Evolutionary conservation across 2,329 filamentous ascomycete species (phyloP).

Genomic region (Talaromyces pinophilus): DNA sequence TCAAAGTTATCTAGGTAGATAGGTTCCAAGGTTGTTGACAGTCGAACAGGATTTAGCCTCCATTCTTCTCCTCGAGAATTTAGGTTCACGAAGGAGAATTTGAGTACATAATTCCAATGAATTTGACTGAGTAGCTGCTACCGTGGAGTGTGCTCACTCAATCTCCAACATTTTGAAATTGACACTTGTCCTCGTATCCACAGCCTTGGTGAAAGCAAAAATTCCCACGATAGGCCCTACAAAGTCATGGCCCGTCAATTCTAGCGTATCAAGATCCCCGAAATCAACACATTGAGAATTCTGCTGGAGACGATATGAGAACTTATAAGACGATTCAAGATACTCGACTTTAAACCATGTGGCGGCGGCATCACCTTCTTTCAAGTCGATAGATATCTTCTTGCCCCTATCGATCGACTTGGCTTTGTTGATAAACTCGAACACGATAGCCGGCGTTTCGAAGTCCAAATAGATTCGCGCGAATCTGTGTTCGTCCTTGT

Average conservation of each 20-base stretch:
- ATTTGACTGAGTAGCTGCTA: not conserved
- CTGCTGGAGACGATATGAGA: constrained; percentile 12
- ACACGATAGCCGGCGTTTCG: constrained; percentile 5
- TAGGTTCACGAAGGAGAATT: not conserved
- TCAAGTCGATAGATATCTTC: constrained; percentile 18
- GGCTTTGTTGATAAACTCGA: constrained; percentile 27
- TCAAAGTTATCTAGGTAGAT: too few species aligned
- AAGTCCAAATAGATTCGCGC: constrained; percentile 28
- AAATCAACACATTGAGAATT: constrained; percentile 22
- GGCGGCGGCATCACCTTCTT: not conserved
- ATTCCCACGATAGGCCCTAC: constrained; percentile 37
- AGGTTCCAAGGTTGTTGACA: too few species aligned
- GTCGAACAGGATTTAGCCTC: too few species aligned
- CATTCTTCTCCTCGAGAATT: not conserved
- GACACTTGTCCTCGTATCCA: not conserved
- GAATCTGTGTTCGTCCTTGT: constrained; percentile 32
- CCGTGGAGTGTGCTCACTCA: not conserved
- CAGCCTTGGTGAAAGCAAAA: constrained; percentile 26
- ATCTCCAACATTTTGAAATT: not conserved
- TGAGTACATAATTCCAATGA: not conserved
- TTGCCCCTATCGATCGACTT: constrained; percentile 25
- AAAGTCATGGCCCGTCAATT: constrained; percentile 38
- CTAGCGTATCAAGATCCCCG: constrained; percentile 30
- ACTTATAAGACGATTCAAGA: not conserved
- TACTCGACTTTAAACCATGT: not conserved